Conservation (phyloP, 345 rosid genomes). For the Turritis glabra region DNA sequence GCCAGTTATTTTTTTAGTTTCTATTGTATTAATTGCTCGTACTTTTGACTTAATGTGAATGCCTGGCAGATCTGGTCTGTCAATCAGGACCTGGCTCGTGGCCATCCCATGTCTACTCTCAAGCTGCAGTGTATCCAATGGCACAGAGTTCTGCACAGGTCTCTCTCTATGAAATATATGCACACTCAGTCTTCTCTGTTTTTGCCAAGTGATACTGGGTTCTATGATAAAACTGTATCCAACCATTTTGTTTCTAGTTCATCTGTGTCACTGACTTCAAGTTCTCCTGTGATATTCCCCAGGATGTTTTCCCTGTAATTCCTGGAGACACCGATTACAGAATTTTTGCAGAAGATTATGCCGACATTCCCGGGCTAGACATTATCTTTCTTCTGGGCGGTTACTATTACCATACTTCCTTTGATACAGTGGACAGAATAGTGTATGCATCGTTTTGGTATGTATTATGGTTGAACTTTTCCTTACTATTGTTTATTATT, state of each 20-base stretch:
- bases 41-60: conserved; percentile 21
- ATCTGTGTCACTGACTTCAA: conserved; percentile 18
- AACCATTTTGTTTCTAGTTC: background rate
- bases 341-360: conserved; percentile 88
- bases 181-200: background rate
- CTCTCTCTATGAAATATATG: conserved; percentile 19
- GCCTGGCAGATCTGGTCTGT: conserved; percentile 81
- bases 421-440: conserved; percentile 92
- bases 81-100: conserved; percentile 98
- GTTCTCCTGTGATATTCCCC: conserved; percentile 25
- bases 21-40: background rate
- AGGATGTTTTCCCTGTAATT: conserved; percentile 90
- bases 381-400: conserved; percentile 95
- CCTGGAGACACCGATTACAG: conserved; percentile 99
- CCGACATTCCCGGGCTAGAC: conserved; percentile 92
- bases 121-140: conserved; percentile 89
- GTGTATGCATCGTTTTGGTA: conserved; percentile 85
- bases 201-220: conserved; percentile 14
- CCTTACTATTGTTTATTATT: conserved; percentile 30
- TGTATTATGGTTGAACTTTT: conserved; percentile 40
- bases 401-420: conserved; percentile 96
- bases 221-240: background rate
- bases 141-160: conserved; percentile 99
- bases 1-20: background rate
- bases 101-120: conserved; percentile 83